A percentile compares a stretch with the other conserved stretches of the same genome.
Conservation (phyloP, 352 stramenopile species). For the Globisporangium carolinianum region DNA sequence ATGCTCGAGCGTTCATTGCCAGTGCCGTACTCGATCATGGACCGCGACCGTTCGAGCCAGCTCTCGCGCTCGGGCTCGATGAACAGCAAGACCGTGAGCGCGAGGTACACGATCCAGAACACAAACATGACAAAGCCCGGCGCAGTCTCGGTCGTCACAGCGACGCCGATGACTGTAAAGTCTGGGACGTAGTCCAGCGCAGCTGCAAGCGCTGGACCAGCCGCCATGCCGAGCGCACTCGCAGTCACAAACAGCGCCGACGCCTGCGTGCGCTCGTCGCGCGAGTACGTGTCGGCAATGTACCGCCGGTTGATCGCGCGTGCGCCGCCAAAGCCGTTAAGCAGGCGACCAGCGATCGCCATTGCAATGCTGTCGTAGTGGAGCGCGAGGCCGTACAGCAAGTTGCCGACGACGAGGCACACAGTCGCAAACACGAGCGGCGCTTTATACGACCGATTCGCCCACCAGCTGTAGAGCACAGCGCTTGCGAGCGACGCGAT, state of each 20-base stretch:
- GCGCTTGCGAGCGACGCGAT: conserved; percentile 92
- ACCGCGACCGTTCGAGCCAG: conserved; percentile 37
- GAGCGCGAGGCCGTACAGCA: conserved; percentile 81
- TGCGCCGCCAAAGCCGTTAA: conserved; percentile 91
- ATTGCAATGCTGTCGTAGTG: conserved; percentile 79
- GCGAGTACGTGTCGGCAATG: conserved; percentile 83
- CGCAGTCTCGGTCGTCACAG: conserved; percentile 83
- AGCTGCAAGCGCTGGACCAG: conserved; percentile 77
- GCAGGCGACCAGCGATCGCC: conserved; percentile 85
- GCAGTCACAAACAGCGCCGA: conserved; percentile 91
- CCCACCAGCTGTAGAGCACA: conserved; percentile 93
- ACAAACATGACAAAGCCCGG: conserved; percentile 89
- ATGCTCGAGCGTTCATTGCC: neutral
- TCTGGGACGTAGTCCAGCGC: conserved; percentile 66
- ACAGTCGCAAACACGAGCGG: conserved; percentile 81
- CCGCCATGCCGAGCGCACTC: conserved; percentile 88
- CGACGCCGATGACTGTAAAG: conserved; percentile 46
- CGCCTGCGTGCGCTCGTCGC: conserved; percentile 87
- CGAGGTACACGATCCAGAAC: conserved; percentile 59
- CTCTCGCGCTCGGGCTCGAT: conserved; percentile 57
- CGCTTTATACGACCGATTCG: conserved; percentile 84
- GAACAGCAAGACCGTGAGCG: conserved; percentile 51
- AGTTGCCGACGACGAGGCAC: conserved; percentile 82
- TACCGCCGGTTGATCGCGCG: conserved; percentile 90
- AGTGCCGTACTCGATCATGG: conserved; percentile 19